Percentiles rank a stretch among this genome's conserved stretches.
These are phyloP conservation scores for Lotus japonicus DNA, from an alignment of 306 rosid genomes.

Conservation along the genomic window DNA sequence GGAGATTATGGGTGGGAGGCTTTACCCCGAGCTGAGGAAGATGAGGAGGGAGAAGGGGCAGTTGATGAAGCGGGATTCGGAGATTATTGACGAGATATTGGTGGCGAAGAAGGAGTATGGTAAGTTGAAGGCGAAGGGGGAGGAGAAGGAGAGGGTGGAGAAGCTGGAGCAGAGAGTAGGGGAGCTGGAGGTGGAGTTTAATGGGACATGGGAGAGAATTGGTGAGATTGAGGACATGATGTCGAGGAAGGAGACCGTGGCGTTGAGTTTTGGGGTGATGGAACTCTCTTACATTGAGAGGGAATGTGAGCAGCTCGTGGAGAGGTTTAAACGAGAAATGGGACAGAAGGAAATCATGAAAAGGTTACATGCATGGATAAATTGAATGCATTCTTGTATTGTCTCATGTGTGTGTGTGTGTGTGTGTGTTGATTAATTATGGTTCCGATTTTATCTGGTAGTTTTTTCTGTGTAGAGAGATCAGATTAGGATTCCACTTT, in stretches of 20 bases:
- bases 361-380: constrained; percentile 38
- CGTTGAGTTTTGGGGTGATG: constrained; percentile 71
- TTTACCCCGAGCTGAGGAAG: constrained; percentile 40
- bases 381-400: not conserved
- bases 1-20: constrained; percentile 38
- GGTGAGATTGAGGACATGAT: constrained; percentile 56
- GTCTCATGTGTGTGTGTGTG: not conserved
- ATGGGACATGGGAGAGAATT: constrained; percentile 45
- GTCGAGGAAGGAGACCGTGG: constrained; percentile 53
- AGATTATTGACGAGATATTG: constrained; percentile 37
- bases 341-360: constrained; percentile 36
- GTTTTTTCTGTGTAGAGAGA: constrained; percentile 11
- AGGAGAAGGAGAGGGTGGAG: constrained; percentile 33
- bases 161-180: constrained; percentile 41
- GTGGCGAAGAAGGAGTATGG: constrained; percentile 37
- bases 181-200: constrained; percentile 53
- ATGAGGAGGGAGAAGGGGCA: constrained; percentile 37
- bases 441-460: constrained; percentile 1
- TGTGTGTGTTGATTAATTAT: not conserved
- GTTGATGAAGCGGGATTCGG: constrained; percentile 35
- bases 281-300: constrained; percentile 74
- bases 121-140: constrained; percentile 21
- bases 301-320: constrained; percentile 72
- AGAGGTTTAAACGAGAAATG: constrained; percentile 48
- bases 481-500: not conserved